Base-by-base conservation (phyloP, 345 rosid species). In the Eucalyptus guilfoylei region DNA sequence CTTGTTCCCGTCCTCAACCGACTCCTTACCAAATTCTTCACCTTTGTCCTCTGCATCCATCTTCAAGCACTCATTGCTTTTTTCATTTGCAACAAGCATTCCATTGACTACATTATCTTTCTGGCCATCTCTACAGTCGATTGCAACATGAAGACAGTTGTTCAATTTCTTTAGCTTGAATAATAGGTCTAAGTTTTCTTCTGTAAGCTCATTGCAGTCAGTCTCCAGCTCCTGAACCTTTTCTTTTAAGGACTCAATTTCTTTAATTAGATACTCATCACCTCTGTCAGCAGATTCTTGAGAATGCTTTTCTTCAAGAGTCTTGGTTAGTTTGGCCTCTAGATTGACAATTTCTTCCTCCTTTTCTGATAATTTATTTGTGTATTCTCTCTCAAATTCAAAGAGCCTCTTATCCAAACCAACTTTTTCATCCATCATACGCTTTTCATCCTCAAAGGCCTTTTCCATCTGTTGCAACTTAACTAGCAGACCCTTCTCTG, bases 181-280 rank as follows among this genome's bases (percentile, higher is more conserved):
- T 48, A 95, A 90, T 49, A 95, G 92, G 86, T 91, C 91, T 62
- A 95, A 93, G 86, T 95, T 95, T 90, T 95, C 96, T 21, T 94
- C 94, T n/a, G 96, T 94, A 86, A 94, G 92, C 93, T 95, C 96
- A 81, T 91, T 90, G 89, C 95, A 95, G 81, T 95, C 96, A 76
- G 88, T 89, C 89, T 95, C 96, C 42, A 94, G 90, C 89, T 93
- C 96, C 88, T 90, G 94, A 88, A 94, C 89, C 86, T 94, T 93
- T 83, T 86, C 92, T 89, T 91, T 91, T 28, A 94, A 89, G 12
- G 80, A 89, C 72, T 93, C 92, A 13, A 93, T 93, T 91, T 94
- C 95, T 88, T 47, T 88, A 14, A 87, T 90, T 88, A 89, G 89
- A 86, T 48, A n/a, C 45, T 50, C 88, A 16, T 89, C 88, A 64